Percentiles rank a stretch among this genome's conserved stretches.
phyloP scores from a whole-genome alignment of 139 green algal genomes.

The Pseudopediastrum boryanum region DNA sequence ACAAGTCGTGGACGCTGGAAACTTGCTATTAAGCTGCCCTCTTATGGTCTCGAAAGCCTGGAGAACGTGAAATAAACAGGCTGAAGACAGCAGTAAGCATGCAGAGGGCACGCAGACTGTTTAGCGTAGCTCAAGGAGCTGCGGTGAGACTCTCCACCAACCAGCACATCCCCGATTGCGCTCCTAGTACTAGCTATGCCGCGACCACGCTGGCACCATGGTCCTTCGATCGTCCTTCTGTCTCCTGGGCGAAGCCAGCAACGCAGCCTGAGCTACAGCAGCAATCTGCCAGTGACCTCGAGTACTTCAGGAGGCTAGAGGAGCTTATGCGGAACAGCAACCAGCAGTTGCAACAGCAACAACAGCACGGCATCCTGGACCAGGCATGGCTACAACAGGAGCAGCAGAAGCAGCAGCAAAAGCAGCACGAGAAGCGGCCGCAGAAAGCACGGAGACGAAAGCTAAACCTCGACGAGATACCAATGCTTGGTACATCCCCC shows the following conservation, averaged over 20 bases:
- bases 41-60: too few species aligned
- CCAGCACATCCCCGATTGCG: constrained; percentile 2
- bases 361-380: constrained; percentile 20
- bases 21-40: too few species aligned
- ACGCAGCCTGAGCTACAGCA: background rate
- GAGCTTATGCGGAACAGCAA: background rate
- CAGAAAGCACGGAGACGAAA: background rate
- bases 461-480: constrained; percentile 31
- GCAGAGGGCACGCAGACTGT: too few species aligned
- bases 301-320: too few species aligned
- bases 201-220: background rate
- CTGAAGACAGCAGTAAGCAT: too few species aligned
- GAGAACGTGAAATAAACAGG: too few species aligned
- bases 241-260: background rate
- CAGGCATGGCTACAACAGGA: background rate
- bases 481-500: constrained; percentile 24
- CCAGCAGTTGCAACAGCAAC: background rate
- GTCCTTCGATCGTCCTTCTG: background rate
- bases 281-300: background rate
- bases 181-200: constrained; percentile 22
- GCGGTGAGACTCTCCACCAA: too few species aligned
- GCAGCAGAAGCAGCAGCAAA: constrained; percentile 14
- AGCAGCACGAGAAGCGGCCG: constrained; percentile 9
- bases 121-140: too few species aligned
- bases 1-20: too few species aligned